A percentile compares a stretch with the other conserved stretches of the same genome.
phyloP scores from a whole-genome alignment of 2,329 filamentous ascomycete genomes.

The Fusarium illudens region DNA sequence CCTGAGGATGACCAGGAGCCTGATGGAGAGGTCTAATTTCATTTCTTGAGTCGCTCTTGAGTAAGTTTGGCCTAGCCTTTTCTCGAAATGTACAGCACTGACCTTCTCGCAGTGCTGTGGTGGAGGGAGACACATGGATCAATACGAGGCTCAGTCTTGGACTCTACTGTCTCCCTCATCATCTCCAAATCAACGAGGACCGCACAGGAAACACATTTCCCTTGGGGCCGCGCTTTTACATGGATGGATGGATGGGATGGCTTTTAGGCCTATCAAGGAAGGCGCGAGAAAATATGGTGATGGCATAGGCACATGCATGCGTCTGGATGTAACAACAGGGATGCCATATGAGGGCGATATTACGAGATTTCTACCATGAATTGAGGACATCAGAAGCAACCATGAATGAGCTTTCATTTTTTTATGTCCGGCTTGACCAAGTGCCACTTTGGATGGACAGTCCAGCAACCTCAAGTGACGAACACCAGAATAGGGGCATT shows the following conservation, averaged over 20 bases:
- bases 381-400: conserved; percentile 1
- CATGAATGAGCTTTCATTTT: neutral
- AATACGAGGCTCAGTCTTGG: neutral
- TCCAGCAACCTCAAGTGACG: neutral
- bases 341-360: conserved; percentile 26
- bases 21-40: conserved; percentile 13
- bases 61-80: neutral
- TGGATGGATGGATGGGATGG: neutral
- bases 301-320: conserved; percentile 20
- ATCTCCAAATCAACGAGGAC: neutral
- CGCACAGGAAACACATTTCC: neutral
- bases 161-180: neutral
- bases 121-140: neutral
- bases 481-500: neutral
- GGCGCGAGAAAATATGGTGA: conserved; percentile 12
- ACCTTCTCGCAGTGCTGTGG: neutral
- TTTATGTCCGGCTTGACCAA: neutral
- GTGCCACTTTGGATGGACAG: neutral
- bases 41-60: neutral
- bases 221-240: neutral
- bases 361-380: conserved; percentile 26
- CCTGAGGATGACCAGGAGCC: conserved; percentile 7
- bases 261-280: conserved; percentile 12
- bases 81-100: neutral
- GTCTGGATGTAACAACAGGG: conserved; percentile 12